These are phyloP conservation scores for thale cress (Arabidopsis thaliana) DNA, from an alignment of 345 rosid genomes.

Conservation along the genomic window DNA sequence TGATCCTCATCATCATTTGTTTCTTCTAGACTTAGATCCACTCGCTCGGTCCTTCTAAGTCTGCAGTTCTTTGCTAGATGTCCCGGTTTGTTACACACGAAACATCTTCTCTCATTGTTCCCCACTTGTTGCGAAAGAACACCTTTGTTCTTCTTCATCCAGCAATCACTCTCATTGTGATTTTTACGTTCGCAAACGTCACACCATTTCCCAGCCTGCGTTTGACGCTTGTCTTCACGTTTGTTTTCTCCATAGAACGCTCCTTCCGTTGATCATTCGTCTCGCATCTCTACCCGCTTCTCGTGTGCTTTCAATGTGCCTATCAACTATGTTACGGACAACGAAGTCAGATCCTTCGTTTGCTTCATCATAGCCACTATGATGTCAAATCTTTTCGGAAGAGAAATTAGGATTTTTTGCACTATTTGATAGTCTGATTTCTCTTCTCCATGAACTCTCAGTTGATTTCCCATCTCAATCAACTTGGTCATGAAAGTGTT, in stretches of 20 bases:
- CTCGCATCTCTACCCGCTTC: not conserved
- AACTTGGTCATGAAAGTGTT: too few relatives aligned
- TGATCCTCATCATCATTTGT: too few relatives aligned
- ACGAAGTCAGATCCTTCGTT: not conserved
- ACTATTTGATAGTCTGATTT: not conserved
- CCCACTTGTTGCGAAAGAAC: not conserved
- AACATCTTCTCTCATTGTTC: not conserved
- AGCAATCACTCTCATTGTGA: constrained; percentile 1
- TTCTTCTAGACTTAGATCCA: too few relatives aligned
- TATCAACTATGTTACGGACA: not conserved
- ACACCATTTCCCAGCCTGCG: not conserved
- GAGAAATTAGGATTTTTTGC: not conserved
- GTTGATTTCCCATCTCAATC: not conserved
- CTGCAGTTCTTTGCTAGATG: not conserved
- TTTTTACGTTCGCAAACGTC: not conserved
- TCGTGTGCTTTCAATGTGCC: not conserved
- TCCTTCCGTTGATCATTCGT: not conserved
- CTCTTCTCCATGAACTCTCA: not conserved
- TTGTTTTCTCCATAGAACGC: not conserved
- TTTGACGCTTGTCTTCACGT: not conserved
- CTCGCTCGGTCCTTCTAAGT: not conserved
- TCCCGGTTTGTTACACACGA: not conserved
- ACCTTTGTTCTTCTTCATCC: not conserved
- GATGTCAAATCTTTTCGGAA: not conserved
- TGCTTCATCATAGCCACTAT: not conserved